Conservation (phyloP, 2,329 filamentous ascomycete species). For the Claviceps citrina region DNA sequence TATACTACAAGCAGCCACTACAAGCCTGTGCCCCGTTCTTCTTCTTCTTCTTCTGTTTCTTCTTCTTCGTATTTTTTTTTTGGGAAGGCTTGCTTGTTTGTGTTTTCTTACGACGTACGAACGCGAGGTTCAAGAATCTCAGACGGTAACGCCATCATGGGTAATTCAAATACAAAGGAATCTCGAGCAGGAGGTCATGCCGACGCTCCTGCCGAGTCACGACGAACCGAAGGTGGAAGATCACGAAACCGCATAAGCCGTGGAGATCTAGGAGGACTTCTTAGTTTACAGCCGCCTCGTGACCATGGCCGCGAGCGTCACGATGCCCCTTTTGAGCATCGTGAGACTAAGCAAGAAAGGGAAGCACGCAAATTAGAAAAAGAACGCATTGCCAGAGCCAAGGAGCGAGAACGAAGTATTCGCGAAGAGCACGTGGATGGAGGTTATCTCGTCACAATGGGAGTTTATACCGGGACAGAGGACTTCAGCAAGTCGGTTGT, state of each 20-base stretch:
- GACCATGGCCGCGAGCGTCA: constrained; percentile 19
- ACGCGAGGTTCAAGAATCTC: not conserved
- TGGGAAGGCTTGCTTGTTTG: not conserved
- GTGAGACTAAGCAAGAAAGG: constrained; percentile 81
- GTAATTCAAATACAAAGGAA: constrained; percentile 26
- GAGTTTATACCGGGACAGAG: constrained; percentile 80
- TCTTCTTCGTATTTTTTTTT: too few relatives aligned
- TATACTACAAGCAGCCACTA: not conserved
- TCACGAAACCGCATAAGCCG: constrained; percentile 21
- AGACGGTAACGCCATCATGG: constrained; percentile 14
- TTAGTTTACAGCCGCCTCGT: constrained; percentile 27
- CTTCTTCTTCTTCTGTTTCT: too few relatives aligned
- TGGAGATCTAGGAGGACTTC: constrained; percentile 29
- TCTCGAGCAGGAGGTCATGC: constrained; percentile 17
- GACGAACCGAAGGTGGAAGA: constrained; percentile 9
- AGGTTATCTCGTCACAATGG: constrained; percentile 84
- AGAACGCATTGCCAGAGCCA: constrained; percentile 57
- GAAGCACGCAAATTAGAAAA: constrained; percentile 75
- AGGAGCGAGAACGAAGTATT: constrained; percentile 82
- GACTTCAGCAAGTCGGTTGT: constrained; percentile 86
- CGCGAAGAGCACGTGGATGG: constrained; percentile 87
- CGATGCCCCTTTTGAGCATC: constrained; percentile 41
- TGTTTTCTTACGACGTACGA: not conserved
- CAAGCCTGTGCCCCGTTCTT: too few relatives aligned
- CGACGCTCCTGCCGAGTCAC: constrained; percentile 7